Evolutionary conservation across 2,329 filamentous ascomycete species (phyloP).

Genomic region (Penicillium janthinellum): DNA sequence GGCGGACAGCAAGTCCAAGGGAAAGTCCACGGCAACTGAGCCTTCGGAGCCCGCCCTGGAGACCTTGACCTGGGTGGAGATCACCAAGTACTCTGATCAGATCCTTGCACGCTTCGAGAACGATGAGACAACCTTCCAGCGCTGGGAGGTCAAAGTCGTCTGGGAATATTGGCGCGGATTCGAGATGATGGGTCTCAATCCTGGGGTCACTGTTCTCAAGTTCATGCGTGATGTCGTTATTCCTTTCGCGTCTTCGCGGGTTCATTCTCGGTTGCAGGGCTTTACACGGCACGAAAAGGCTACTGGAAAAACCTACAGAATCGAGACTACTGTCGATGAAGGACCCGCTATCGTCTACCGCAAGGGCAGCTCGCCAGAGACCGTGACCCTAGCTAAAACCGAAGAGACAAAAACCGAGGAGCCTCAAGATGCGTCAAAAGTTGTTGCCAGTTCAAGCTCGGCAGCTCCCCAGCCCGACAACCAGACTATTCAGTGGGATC

Average conservation of each 20-base stretch:
- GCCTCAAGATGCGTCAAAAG: neutral
- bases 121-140: neutral
- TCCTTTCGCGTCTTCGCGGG: slow-evolving; percentile 2
- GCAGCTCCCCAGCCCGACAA: neutral
- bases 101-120: neutral
- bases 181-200: slow-evolving; percentile 5
- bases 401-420: neutral
- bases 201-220: neutral
- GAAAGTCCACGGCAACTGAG: neutral
- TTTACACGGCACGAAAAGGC: slow-evolving; percentile 1
- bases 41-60: neutral
- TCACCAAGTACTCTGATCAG: neutral
- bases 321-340: neutral
- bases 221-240: slow-evolving; percentile 4
- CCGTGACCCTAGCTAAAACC: neutral
- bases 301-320: neutral
- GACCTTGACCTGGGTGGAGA: slow-evolving; percentile 2
- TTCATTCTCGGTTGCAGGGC: neutral
- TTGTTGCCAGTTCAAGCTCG: neutral
- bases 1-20: neutral
- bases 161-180: slow-evolving; percentile 8
- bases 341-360: slow-evolving; percentile 2
- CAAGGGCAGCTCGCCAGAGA: neutral
- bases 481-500: neutral
- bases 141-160: slow-evolving; percentile 3